Evolutionary conservation across 176 grass and related monocot species (phyloP).

Genomic region (Carex kokanica): DNA sequence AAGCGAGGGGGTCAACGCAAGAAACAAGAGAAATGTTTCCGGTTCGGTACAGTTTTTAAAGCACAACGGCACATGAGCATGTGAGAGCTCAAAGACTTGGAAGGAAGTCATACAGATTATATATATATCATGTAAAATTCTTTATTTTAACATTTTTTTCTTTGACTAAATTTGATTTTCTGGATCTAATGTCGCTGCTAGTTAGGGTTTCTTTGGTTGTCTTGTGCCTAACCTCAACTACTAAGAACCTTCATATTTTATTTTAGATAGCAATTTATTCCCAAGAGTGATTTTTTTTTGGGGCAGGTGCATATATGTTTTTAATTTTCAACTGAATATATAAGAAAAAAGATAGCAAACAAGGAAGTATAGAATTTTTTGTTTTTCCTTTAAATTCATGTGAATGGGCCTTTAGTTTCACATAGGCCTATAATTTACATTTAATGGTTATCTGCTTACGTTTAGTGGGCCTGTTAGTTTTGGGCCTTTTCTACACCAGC

Average conservation of each 20-base stretch:
- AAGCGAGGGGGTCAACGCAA: conserved; percentile 25
- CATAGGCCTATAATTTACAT: neutral
- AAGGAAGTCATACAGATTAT: neutral
- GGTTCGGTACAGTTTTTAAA: conserved; percentile 16
- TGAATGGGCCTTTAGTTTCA: neutral
- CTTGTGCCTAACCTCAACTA: neutral
- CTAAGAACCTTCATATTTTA: neutral
- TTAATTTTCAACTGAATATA: neutral
- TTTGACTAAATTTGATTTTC: neutral
- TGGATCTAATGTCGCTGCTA: neutral
- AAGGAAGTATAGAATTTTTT: neutral
- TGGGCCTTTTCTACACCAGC: neutral
- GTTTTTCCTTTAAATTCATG: neutral
- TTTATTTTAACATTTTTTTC: conserved; percentile 6
- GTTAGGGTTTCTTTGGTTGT: conserved; percentile 9
- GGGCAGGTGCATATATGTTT: too few species aligned
- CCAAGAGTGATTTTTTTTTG: too few species aligned
- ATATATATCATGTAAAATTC: neutral
- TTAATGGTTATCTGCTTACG: neutral
- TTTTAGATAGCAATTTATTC: neutral
- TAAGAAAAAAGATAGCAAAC: neutral
- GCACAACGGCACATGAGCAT: conserved; percentile 25
- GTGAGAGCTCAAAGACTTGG: neutral
- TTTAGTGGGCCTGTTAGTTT: neutral
- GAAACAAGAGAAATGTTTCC: conserved; percentile 25